Evolutionary conservation across 2,329 filamentous ascomycete genomes (phyloP), one percentile per base, ranked within the genome.

Genomic region (Fusarium agapanthi): DNA sequence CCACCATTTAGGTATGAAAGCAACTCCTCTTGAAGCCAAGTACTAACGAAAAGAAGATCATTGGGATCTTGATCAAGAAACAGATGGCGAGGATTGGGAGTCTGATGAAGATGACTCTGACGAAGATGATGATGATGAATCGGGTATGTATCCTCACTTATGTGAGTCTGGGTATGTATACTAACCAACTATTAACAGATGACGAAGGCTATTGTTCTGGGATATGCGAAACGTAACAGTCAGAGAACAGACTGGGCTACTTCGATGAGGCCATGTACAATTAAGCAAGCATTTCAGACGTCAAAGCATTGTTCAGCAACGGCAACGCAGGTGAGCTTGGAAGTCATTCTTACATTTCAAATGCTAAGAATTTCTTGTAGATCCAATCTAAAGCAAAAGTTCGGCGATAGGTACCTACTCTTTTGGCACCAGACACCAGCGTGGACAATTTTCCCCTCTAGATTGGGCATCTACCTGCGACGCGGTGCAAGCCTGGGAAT

Each of bases 291-390:
- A 14, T 50, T 5, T 20, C 16, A 24, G 15, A 32, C 8, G 2
- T 12, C 9, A 18, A 18, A 18, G 1, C 5, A 24, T 7, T 18
- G 0, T 32, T 24, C 7, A 9, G 12, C 8, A 24, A 14, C 5
- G 4, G 16, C 16, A 13, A 14, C 5, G 4, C 15, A 14, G 8
- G 22, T 20, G 10, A 18, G 2, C 12, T 14, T 34, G 3, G 15
- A 18, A 32, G 15, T n/a, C 5, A 13, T n/a, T 13, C 4, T 4
- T 18, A 0, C 10, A 32, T 9, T 18, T n/a, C 11, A 32, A n/a
- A n/a, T 6, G 5, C 22, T 16, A n/a, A n/a, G 7, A 6, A 32
- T 6, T 6, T n/a, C 24, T 8, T 47, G 5, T n/a, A 30, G 14
- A 22, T 45, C 3, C 6, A 11, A 16, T 7, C 12, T 16, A 11